Conservation (phyloP, 2,329 filamentous ascomycete genomes). For the Monosporascus sp. region DNA sequence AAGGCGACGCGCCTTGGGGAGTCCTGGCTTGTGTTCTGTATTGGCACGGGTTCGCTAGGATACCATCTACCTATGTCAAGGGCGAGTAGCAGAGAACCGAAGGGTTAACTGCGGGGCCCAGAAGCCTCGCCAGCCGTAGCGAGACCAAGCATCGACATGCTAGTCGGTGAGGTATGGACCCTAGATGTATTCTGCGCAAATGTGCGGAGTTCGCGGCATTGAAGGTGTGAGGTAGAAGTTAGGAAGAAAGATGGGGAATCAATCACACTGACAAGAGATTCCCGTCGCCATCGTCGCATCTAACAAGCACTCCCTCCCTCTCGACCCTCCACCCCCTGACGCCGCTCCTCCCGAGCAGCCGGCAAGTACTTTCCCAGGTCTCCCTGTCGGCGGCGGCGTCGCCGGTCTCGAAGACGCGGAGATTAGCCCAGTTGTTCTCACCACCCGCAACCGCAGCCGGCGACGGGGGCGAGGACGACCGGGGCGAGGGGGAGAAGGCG, state of each 20-base stretch:
- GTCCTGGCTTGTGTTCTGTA: slow-evolving; percentile 19
- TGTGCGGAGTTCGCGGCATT: too few species aligned
- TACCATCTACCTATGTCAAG: background rate
- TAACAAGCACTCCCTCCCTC: slow-evolving; percentile 41
- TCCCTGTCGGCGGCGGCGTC: slow-evolving; percentile 40
- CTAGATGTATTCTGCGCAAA: too few species aligned
- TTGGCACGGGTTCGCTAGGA: background rate
- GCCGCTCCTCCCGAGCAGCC: slow-evolving; percentile 32
- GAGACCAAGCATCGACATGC: too few species aligned
- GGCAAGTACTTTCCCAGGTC: slow-evolving; percentile 38
- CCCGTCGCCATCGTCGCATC: slow-evolving; percentile 13
- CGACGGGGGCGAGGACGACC: slow-evolving; percentile 9
- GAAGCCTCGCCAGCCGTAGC: too few species aligned
- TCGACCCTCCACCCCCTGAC: slow-evolving; percentile 38
- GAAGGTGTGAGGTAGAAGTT: background rate
- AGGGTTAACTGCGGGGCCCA: background rate
- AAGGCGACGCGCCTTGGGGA: slow-evolving; percentile 26
- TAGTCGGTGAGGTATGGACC: too few species aligned
- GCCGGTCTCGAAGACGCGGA: slow-evolving; percentile 46
- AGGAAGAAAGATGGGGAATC: slow-evolving; percentile 10
- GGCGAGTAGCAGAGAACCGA: background rate
- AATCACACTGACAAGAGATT: slow-evolving; percentile 1
- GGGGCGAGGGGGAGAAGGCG: background rate
- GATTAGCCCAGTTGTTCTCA: slow-evolving; percentile 34
- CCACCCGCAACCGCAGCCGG: slow-evolving; percentile 7